A percentile compares a stretch with the other conserved stretches of the same genome.
phyloP scores from a whole-genome alignment of 257 asterid species.

The Asclepias syriaca region DNA sequence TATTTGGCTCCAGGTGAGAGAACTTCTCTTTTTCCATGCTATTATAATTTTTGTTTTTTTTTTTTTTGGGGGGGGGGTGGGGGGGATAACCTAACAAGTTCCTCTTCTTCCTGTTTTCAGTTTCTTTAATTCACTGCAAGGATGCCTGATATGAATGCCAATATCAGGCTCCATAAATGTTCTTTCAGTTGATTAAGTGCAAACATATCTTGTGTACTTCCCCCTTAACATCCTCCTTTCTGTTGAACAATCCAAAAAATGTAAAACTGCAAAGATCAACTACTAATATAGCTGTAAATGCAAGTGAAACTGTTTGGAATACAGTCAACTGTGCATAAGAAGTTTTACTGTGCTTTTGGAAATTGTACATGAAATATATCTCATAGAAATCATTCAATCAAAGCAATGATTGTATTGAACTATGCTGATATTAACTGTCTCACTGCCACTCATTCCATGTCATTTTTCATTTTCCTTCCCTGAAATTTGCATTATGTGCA shows the following conservation, averaged over 20 bases:
- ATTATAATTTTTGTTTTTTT: background rate
- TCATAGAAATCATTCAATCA: background rate
- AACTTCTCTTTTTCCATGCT: background rate
- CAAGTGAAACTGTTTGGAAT: background rate
- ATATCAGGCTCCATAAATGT: background rate
- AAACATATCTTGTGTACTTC: background rate
- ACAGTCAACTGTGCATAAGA: background rate
- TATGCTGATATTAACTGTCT: background rate
- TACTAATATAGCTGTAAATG: background rate
- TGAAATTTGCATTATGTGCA: background rate
- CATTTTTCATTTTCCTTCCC: background rate
- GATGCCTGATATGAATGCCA: background rate
- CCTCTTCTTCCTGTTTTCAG: background rate
- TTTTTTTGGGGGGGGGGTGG: no score
- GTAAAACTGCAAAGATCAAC: background rate
- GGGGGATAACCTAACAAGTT: background rate
- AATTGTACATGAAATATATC: background rate
- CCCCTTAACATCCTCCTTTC: background rate
- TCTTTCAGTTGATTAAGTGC: background rate
- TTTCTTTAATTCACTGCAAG: background rate
- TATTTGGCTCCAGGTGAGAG: constrained; percentile 89
- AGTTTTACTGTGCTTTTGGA: background rate
- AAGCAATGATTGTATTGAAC: background rate
- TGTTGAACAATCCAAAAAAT: background rate
- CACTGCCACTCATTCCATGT: background rate